A percentile compares a stretch with the other conserved stretches of the same genome.
Conservation (phyloP, 768 basidiomycete genomes). For the Lactarius quietus region DNA sequence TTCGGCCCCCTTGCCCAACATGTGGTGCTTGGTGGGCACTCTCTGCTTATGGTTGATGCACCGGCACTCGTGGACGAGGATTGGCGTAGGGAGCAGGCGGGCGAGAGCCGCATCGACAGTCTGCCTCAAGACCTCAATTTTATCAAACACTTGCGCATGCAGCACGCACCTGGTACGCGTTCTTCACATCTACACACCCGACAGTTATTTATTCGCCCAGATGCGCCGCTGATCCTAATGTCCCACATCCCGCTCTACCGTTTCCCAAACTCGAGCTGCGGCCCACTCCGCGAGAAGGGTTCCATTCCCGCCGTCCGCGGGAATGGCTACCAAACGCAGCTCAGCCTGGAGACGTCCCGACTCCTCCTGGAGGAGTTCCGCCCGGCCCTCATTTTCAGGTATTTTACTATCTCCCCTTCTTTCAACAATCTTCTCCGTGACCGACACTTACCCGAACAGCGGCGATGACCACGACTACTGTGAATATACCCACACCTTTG, state of each 20-base stretch:
- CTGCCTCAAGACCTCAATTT: conserved; percentile 26
- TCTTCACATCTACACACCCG: not conserved
- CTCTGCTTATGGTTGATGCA: conserved; percentile 68
- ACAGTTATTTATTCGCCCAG: not conserved
- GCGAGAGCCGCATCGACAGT: conserved; percentile 46
- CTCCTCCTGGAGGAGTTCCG: conserved; percentile 62
- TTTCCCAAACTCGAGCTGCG: conserved; percentile 64
- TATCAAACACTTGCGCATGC: conserved; percentile 6
- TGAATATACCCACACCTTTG: conserved; percentile 56
- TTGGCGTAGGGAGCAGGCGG: conserved; percentile 42
- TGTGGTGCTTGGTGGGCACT: conserved; percentile 65
- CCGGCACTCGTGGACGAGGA: conserved; percentile 76
- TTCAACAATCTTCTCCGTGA: not conserved
- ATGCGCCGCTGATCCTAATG: conserved; percentile 36
- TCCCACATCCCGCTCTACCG: conserved; percentile 89
- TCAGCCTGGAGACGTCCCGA: conserved; percentile 60
- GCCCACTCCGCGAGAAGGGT: conserved; percentile 71
- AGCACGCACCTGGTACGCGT: not conserved
- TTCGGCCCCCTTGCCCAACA: conserved; percentile 74
- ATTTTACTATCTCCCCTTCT: conserved; percentile 20
- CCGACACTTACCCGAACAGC: conserved; percentile 37
- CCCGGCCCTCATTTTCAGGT: conserved; percentile 78
- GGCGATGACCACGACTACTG: conserved; percentile 98
- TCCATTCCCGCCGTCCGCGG: conserved; percentile 71
- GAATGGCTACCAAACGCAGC: conserved; percentile 79